A percentile compares a stretch with the other conserved stretches of the same genome.
Conservation (phyloP, 352 stramenopile genomes). For the Phytophthora pseudosyringae region DNA sequence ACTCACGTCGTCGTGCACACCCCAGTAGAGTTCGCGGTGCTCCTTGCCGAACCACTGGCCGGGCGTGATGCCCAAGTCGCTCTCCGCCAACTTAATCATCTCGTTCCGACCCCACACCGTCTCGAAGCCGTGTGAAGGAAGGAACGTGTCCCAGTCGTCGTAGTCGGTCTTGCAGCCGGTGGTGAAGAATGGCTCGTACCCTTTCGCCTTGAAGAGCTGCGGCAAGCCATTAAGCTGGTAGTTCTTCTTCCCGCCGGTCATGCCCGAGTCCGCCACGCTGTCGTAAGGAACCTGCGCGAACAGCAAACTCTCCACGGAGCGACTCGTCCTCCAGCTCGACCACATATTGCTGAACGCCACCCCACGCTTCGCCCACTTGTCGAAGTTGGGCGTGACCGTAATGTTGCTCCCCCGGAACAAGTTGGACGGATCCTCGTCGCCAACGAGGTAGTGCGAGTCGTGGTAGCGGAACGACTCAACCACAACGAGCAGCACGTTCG, state of each 20-base stretch:
- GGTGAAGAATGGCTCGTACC: constrained; percentile 56
- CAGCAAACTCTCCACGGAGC: constrained; percentile 60
- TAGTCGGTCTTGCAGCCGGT: constrained; percentile 53
- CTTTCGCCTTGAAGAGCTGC: constrained; percentile 59
- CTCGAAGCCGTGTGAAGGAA: constrained; percentile 61
- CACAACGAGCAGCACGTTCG: constrained; percentile 58
- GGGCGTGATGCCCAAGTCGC: constrained; percentile 36
- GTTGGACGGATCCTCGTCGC: constrained; percentile 45
- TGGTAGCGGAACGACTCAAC: constrained; percentile 64
- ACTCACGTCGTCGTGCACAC: constrained; percentile 60
- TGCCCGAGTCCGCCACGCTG: constrained; percentile 42
- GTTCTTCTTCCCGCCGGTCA: constrained; percentile 32
- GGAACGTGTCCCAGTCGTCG: constrained; percentile 57
- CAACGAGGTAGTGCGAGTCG: constrained; percentile 60
- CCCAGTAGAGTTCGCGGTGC: constrained; percentile 36
- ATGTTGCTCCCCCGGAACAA: constrained; percentile 37
- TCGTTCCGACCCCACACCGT: constrained; percentile 46
- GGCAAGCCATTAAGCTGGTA: constrained; percentile 48
- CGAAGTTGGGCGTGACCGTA: constrained; percentile 55
- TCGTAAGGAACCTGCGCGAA: constrained; percentile 61
- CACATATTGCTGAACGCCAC: constrained; percentile 64
- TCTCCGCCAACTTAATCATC: constrained; percentile 45
- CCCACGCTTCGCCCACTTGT: constrained; percentile 53
- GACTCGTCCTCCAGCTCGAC: constrained; percentile 67
- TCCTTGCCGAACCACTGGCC: constrained; percentile 40